Percentiles rank a stretch among this genome's conserved stretches.
These are phyloP conservation scores for Decorospora gaudefroyi DNA, from an alignment of 2,329 filamentous ascomycete genomes.

Conservation along the genomic window DNA sequence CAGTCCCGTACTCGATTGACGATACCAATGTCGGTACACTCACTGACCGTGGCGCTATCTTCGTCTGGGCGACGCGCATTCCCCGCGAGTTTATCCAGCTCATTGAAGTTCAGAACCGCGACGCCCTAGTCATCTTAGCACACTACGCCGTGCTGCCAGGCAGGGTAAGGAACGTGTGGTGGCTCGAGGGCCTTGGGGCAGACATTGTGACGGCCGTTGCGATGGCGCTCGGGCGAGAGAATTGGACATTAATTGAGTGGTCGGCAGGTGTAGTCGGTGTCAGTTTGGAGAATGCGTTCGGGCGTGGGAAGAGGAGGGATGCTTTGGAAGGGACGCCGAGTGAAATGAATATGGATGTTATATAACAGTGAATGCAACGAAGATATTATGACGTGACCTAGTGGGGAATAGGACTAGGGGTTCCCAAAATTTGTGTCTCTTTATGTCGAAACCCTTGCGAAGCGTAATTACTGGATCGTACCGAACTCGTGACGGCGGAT, in stretches of 20 bases:
- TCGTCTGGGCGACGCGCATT: slow-evolving; percentile 39
- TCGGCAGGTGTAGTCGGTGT: slow-evolving; percentile 36
- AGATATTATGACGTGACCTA: too few species aligned
- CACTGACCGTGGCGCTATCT: slow-evolving; percentile 42
- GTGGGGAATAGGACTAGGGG: too few species aligned
- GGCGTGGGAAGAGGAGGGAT: slow-evolving; percentile 21
- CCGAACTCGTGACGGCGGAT: too few species aligned
- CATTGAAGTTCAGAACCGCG: slow-evolving; percentile 36
- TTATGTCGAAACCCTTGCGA: too few species aligned
- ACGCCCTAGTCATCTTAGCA: slow-evolving; percentile 46
- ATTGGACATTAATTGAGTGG: slow-evolving; percentile 41
- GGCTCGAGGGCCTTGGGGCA: slow-evolving; percentile 42
- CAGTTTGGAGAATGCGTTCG: slow-evolving; percentile 32
- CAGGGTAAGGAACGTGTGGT: slow-evolving; percentile 43
- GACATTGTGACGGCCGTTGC: slow-evolving; percentile 42
- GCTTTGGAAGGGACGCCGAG: slow-evolving; percentile 24
- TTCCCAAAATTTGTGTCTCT: too few species aligned
- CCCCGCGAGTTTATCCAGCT: slow-evolving; percentile 38
- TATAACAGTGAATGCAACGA: too few species aligned
- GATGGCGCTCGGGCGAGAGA: slow-evolving; percentile 38
- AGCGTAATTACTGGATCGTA: too few species aligned
- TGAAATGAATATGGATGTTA: slow-evolving; percentile 37
- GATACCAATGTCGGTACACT: slow-evolving; percentile 35
- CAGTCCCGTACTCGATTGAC: slow-evolving; percentile 38
- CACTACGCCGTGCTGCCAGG: slow-evolving; percentile 47